These are phyloP conservation scores for Cercospora berteroae DNA, from an alignment of 2,329 filamentous ascomycete genomes.

Conservation along the genomic window DNA sequence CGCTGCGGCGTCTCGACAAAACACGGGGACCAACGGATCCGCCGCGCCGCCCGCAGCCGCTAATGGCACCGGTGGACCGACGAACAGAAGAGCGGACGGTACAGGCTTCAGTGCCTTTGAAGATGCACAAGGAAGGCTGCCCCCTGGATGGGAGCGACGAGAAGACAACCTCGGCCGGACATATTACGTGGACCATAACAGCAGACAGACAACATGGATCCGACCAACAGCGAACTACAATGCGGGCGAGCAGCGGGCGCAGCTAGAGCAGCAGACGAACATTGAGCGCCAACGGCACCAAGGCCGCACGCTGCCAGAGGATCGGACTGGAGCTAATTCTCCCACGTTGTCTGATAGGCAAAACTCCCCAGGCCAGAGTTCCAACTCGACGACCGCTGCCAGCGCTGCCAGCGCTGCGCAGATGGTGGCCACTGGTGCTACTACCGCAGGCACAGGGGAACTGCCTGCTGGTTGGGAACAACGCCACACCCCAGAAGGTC, in stretches of 20 bases:
- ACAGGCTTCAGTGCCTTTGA: slow-evolving; percentile 83
- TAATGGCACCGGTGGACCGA: slow-evolving; percentile 19
- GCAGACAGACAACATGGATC: slow-evolving; percentile 93
- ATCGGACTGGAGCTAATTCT: slow-evolving; percentile 89
- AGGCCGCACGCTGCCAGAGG: slow-evolving; percentile 91
- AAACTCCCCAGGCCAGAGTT: slow-evolving; percentile 36
- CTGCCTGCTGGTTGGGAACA: slow-evolving; percentile 96
- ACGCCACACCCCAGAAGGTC: slow-evolving; percentile 88
- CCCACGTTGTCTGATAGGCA: slow-evolving; percentile 62
- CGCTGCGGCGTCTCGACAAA: slow-evolving; percentile 27
- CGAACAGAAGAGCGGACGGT: slow-evolving; percentile 42
- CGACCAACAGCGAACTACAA: slow-evolving; percentile 78
- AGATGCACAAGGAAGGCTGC: slow-evolving; percentile 88
- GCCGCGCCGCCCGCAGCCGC: slow-evolving; percentile 3
- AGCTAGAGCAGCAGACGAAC: slow-evolving; percentile 86
- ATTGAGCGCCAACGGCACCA: slow-evolving; percentile 91
- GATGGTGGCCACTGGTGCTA: slow-evolving; percentile 93
- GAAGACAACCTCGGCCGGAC: slow-evolving; percentile 94
- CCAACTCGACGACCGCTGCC: slow-evolving; percentile 34
- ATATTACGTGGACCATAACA: slow-evolving; percentile 98
- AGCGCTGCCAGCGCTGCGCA: slow-evolving; percentile 61
- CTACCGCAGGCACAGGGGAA: slow-evolving; percentile 90
- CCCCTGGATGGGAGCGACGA: slow-evolving; percentile 90
- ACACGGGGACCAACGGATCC: slow-evolving; percentile 21
- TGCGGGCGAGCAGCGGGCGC: slow-evolving; percentile 70